Evolutionary conservation across 2,329 filamentous ascomycete genomes (phyloP).

Genomic region (Trichoderma sp.): DNA sequence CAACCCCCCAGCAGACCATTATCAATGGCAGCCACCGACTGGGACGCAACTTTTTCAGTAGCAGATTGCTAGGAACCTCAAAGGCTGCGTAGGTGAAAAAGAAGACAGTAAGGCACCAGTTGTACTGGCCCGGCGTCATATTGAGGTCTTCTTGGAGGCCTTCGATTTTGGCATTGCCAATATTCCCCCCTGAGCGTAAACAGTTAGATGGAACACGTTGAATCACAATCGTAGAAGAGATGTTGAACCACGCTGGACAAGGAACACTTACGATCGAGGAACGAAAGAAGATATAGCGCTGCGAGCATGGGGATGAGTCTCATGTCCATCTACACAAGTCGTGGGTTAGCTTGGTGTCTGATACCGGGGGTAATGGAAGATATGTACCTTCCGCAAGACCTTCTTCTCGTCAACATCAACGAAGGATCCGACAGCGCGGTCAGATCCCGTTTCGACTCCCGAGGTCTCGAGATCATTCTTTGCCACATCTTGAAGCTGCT

Average conservation of each 20-base stretch:
- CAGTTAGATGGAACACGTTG: neutral
- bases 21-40: slow-evolving; percentile 76
- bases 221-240: neutral
- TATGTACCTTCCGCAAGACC: slow-evolving; percentile 58
- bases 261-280: slow-evolving; percentile 60
- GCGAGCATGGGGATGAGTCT: slow-evolving; percentile 66
- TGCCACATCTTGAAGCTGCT: slow-evolving; percentile 18
- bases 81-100: slow-evolving; percentile 78
- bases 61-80: slow-evolving; percentile 75
- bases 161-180: slow-evolving; percentile 69
- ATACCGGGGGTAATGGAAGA: neutral
- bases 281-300: slow-evolving; percentile 68
- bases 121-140: slow-evolving; percentile 71
- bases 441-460: neutral
- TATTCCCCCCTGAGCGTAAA: slow-evolving; percentile 55
- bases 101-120: slow-evolving; percentile 71
- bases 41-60: slow-evolving; percentile 74
- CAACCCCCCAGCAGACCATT: slow-evolving; percentile 64
- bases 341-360: slow-evolving; percentile 22
- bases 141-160: slow-evolving; percentile 56
- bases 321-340: slow-evolving; percentile 50
- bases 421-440: slow-evolving; percentile 14
- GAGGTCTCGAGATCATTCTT: neutral
- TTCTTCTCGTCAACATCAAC: slow-evolving; percentile 51
- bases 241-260: too few relatives aligned